Percentiles rank a stretch among this genome's conserved stretches.
Conservation (phyloP, 768 basidiomycete species). For the Naematelia encephala region DNA sequence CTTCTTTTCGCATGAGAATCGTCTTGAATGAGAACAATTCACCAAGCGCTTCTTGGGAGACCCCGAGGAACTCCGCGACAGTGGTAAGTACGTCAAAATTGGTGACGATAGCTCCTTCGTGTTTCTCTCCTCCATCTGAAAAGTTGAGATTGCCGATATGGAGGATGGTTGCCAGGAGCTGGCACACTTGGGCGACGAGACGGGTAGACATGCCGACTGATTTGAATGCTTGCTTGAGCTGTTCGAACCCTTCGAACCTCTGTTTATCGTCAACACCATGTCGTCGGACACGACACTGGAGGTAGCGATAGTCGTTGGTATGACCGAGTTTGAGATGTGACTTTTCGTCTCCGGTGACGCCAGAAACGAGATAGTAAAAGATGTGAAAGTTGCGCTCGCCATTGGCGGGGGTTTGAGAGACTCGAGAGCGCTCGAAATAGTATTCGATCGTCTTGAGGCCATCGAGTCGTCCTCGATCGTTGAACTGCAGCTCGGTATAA, state of each 20-base stretch:
- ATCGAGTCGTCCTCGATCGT: constrained; percentile 77
- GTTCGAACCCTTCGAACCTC: constrained; percentile 87
- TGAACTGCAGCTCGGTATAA: constrained; percentile 97
- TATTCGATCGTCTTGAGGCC: constrained; percentile 96
- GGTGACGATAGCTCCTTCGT: constrained; percentile 87
- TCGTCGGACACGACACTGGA: constrained; percentile 64
- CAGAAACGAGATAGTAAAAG: constrained; percentile 93
- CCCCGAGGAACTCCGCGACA: constrained; percentile 87
- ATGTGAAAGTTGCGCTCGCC: constrained; percentile 97
- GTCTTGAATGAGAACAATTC: constrained; percentile 83
- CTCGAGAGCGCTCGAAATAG: constrained; percentile 85
- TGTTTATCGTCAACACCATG: constrained; percentile 69
- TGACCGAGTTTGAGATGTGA: constrained; percentile 81
- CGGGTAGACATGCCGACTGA: constrained; percentile 86
- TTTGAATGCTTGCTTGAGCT: constrained; percentile 91
- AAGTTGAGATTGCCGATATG: constrained; percentile 97
- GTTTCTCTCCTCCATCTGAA: constrained; percentile 71
- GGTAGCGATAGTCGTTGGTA: constrained; percentile 77
- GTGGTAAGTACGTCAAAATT: constrained; percentile 77
- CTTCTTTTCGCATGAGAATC: constrained; percentile 86
- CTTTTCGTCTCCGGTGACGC: constrained; percentile 81
- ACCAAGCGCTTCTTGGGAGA: constrained; percentile 63
- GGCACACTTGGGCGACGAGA: constrained; percentile 91
- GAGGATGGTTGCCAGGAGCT: constrained; percentile 89
- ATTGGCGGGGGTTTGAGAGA: constrained; percentile 66